Evolutionary conservation across 2,329 filamentous ascomycete species (phyloP).

Genomic region (Parafenestella ontariensis): DNA sequence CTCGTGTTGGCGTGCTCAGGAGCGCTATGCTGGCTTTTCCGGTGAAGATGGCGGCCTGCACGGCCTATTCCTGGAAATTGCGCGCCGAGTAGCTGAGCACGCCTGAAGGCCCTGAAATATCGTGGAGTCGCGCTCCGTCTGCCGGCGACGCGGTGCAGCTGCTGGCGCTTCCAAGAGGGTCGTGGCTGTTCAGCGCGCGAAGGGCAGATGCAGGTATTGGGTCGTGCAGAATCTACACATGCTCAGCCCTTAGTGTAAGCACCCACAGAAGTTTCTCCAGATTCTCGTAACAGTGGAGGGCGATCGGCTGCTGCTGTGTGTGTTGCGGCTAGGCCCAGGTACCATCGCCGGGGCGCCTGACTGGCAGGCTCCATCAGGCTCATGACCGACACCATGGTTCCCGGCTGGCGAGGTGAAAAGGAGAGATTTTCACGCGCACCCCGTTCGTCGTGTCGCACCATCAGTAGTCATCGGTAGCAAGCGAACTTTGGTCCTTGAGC

Average conservation of each 20-base stretch:
- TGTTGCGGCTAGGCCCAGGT: slow-evolving; percentile 3
- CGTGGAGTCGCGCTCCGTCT: slow-evolving; percentile 1
- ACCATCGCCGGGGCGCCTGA: background rate
- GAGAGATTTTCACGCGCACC: background rate
- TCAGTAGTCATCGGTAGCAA: background rate
- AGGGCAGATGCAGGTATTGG: background rate
- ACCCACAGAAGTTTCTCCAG: slow-evolving; percentile 10
- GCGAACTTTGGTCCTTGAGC: background rate
- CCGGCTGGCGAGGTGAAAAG: background rate
- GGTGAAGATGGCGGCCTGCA: background rate
- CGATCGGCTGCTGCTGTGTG: slow-evolving; percentile 9
- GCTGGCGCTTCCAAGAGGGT: no score
- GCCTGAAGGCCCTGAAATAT: slow-evolving; percentile 4
- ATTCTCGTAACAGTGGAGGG: slow-evolving; percentile 13
- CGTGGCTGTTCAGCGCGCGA: background rate
- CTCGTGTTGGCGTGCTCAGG: slow-evolving; percentile 6
- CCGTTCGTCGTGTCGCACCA: background rate
- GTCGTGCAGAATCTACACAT: no score
- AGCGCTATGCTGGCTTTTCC: background rate
- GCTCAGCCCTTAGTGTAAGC: no score
- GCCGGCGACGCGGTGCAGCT: no score
- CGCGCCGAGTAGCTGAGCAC: background rate
- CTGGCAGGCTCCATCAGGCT: background rate
- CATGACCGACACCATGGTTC: background rate
- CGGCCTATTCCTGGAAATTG: slow-evolving; percentile 10